A percentile compares a stretch with the other conserved stretches of the same genome.
phyloP scores from a whole-genome alignment of 1,284 basidiomycete genomes.

The Rhodotorula glutinis region DNA sequence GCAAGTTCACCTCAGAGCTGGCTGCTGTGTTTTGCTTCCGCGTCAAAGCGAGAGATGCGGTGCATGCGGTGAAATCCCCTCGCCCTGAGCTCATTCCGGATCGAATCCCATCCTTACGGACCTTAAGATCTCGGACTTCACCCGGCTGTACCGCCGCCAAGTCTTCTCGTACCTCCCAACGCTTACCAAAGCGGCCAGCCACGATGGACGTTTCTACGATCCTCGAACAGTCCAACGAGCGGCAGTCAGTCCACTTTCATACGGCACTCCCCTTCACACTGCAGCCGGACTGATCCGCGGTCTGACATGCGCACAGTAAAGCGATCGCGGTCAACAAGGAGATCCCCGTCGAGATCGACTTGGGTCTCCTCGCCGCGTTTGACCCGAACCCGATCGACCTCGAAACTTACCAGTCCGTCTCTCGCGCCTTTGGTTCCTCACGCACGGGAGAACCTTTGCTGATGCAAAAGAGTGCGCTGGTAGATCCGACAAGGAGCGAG shows the following conservation, averaged over 20 bases:
- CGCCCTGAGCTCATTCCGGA: too few species aligned
- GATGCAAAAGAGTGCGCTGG: too few species aligned
- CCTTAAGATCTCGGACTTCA: too few species aligned
- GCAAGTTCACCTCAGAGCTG: neutral
- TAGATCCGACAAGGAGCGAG: slow-evolving; percentile 69
- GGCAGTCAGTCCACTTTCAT: slow-evolving; percentile 54
- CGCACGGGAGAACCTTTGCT: too few species aligned
- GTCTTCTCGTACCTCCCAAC: too few species aligned
- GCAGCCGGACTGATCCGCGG: neutral
- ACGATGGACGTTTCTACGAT: slow-evolving; percentile 77
- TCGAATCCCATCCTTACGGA: too few species aligned
- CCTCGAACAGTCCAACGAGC: slow-evolving; percentile 64
- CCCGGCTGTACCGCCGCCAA: too few species aligned
- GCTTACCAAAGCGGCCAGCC: too few species aligned
- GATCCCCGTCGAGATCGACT: slow-evolving; percentile 74
- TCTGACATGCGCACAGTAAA: slow-evolving; percentile 55
- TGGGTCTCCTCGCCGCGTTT: slow-evolving; percentile 77
- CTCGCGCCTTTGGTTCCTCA: too few species aligned
- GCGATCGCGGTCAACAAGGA: slow-evolving; percentile 70
- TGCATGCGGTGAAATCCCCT: too few species aligned
- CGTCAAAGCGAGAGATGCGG: too few species aligned
- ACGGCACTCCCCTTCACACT: neutral
- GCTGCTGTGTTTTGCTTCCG: neutral
- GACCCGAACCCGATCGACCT: slow-evolving; percentile 82
- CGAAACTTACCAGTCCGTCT: slow-evolving; percentile 67